Base-by-base conservation (phyloP, 345 rosid genomes). In the Eucalyptus rudis region DNA sequence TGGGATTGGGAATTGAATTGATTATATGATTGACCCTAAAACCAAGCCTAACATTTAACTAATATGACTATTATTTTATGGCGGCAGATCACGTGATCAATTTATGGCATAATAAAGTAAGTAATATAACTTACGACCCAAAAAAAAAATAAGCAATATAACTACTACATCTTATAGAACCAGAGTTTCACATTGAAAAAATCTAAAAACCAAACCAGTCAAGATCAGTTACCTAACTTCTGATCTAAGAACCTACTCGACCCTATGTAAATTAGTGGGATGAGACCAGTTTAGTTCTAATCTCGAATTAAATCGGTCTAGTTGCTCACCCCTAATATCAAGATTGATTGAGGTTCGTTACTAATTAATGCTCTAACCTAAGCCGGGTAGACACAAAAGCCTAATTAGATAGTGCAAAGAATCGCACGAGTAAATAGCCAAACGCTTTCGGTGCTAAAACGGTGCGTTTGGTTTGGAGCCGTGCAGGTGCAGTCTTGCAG, bases 181-280 rank as follows among this genome's bases (percentile, higher is more conserved):
- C 20, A 5, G 8, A 31, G 43, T 68, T 31, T 8, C 6, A 68
- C 11, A 20, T 5, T 43, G 43, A 31, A 68, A 16, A 31, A 68
- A 68, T 68, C 79, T 5, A 31, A 10, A 68, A 68, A 8, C 79
- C 22, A 5, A 16, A 68, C 31, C 3, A 8, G 9, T 68, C 11
- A 16, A 68, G 43, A 31, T 8, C 6, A 7, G 3, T 68, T 68
- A 31, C 10, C 40, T 20, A 4, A 0, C 19, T 31, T 31, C 16
- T 31, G 1, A 66, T 9, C 7, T 3, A 31, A 40, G 7, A 68
- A 68, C 22, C 43, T 16, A 25, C 66, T 58, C n/a, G 8, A 64
- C 17, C 76, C 20, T 33, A 7, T n/a, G 20, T 15, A 1, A 64
- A n/a, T 10, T 6, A 13, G 25, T 52, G 25, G 10, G 0, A 0